phyloP scores from a whole-genome alignment of 192 early-diverging fungal species.

The Coemansia sp. region DNA sequence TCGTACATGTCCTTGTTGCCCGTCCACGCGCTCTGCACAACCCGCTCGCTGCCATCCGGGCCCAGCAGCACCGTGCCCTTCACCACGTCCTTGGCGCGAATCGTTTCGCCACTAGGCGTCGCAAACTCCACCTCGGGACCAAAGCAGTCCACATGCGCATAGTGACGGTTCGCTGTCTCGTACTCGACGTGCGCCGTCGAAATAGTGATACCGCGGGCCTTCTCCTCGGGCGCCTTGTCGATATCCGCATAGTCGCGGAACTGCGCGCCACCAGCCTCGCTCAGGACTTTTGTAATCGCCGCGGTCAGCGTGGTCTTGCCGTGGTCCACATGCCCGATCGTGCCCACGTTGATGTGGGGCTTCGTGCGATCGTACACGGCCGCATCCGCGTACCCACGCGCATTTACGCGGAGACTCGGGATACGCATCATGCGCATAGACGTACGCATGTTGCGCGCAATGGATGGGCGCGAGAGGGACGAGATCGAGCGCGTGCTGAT shows the following conservation, averaged over 20 bases:
- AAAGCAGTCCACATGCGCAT: constrained; percentile 87
- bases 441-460: constrained; percentile 5
- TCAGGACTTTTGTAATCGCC: constrained; percentile 96
- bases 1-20: constrained; percentile 32
- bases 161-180: constrained; percentile 86
- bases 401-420: not conserved
- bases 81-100: constrained; percentile 14
- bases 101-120: constrained; percentile 4
- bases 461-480: constrained; percentile 15
- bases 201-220: constrained; percentile 98
- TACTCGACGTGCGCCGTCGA: constrained; percentile 97
- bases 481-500: constrained; percentile 26
- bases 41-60: constrained; percentile 25
- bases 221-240: constrained; percentile 98
- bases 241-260: constrained; percentile 96
- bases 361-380: constrained; percentile 76
- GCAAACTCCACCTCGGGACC: constrained; percentile 29
- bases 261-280: constrained; percentile 74
- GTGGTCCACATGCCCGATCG: constrained; percentile 99
- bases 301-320: constrained; percentile 98
- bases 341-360: constrained; percentile 99
- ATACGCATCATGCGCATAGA: constrained; percentile 3
- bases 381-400: constrained; percentile 54
- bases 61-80: constrained; percentile 27
- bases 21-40: constrained; percentile 19